Base-by-base conservation (phyloP, 2,329 filamentous ascomycete genomes). In the Xylaria sp. region DNA sequence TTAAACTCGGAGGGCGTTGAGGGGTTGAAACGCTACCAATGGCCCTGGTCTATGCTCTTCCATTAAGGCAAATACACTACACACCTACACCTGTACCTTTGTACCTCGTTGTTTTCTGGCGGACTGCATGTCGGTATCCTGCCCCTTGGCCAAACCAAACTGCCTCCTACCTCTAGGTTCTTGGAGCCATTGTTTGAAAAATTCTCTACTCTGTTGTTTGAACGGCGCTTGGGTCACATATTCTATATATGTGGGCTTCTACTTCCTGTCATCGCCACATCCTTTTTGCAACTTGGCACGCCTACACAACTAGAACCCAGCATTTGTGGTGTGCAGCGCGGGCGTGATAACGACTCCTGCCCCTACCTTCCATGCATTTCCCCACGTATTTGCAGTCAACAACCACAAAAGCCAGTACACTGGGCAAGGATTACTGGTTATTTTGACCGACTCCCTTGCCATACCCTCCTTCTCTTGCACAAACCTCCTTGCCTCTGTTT, bases 281-380 rank as follows among this genome's bases (percentile, higher is more conserved):
- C 23, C 23, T n/a, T 16, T 5, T 48, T 44, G 13, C 27, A 21
- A 50, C 23, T 57, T 35, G 50, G 55, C 21, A 35, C 25, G 60
- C 42, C 25, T 50, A 18, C 18, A 21, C 42, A 37, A 29, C 42
- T 47, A 23, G 60, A 57, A 63, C 23, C 40, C 32, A 61, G 13
- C 25, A 37, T 44, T 54, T 40, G 25, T 18, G n/a, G 27, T 37
- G 59, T 35, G 44, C 37, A 54, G 21, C 37, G 32, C 48, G 25
- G 51, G n/a, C 12, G 48, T 25, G 53, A 53, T 21, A 40, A 47
- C 58, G 12, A 32, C 25, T 44, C 16, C 29, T 50, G 27, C 57
- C 42, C 57, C 32, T 54, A 54, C 65, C 61, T 68, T 59, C 65
- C 48, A 68, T 47, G 35, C 35, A 12, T 40, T 48, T 42, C 23